These are phyloP conservation scores for Dichomitus squalens DNA, from an alignment of 1,284 basidiomycete genomes.

Conservation along the genomic window DNA sequence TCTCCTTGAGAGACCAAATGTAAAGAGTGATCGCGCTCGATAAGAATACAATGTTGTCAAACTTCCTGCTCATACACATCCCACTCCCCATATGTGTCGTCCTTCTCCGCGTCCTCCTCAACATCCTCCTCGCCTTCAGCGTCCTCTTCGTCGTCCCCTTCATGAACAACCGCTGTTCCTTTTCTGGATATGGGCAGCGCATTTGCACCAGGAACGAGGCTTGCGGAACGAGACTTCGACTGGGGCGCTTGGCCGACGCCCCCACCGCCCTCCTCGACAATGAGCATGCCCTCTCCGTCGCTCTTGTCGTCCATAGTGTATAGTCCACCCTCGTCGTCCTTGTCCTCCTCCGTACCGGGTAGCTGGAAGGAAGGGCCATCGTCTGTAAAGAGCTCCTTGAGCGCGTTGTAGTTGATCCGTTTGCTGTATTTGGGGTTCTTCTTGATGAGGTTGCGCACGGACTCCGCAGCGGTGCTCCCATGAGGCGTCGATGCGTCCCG, in stretches of 20 bases:
- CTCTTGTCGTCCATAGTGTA: slow-evolving; percentile 55
- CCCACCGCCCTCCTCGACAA: slow-evolving; percentile 49
- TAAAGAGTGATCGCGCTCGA: too few species aligned
- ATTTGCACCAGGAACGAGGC: slow-evolving; percentile 9
- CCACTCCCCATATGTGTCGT: slow-evolving; percentile 40
- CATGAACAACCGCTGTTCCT: slow-evolving; percentile 19
- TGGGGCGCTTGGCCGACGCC: slow-evolving; percentile 31
- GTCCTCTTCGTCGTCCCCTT: slow-evolving; percentile 27
- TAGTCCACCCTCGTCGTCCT: slow-evolving; percentile 33
- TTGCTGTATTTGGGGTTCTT: slow-evolving; percentile 85
- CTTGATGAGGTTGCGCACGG: slow-evolving; percentile 78
- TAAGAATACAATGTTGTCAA: slow-evolving; percentile 19
- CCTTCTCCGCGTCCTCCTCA: slow-evolving; percentile 38
- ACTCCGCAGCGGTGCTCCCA: slow-evolving; percentile 78
- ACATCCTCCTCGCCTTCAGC: slow-evolving; percentile 31
- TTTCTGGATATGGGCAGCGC: slow-evolving; percentile 12
- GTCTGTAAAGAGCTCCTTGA: slow-evolving; percentile 75
- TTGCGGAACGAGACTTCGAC: slow-evolving; percentile 21
- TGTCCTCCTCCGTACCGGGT: slow-evolving; percentile 37
- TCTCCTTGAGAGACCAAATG: too few species aligned
- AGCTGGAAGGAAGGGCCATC: slow-evolving; percentile 38
- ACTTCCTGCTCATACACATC: slow-evolving; percentile 49
- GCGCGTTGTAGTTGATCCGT: slow-evolving; percentile 87
- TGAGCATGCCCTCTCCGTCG: slow-evolving; percentile 49
- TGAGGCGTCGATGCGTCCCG: slow-evolving; percentile 74